Evolutionary conservation across 495 filamentous ascomycete species (phyloP), one percentile per base, ranked within the genome.

Genomic region (Neurospora sublineolata): DNA sequence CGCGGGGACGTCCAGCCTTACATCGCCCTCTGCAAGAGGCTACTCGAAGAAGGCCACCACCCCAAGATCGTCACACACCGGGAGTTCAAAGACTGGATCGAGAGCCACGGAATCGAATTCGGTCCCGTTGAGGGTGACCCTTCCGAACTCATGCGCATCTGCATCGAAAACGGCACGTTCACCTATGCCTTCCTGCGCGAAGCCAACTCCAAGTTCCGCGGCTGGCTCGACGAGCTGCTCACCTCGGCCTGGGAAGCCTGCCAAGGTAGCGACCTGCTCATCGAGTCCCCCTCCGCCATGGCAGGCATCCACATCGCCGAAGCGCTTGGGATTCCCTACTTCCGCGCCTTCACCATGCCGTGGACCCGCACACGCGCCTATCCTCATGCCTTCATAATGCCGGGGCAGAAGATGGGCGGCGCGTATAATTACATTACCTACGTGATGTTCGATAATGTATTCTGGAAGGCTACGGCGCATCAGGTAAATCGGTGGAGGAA

Each of bases 241-340:
- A 86, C 84, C 11, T 93, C 93, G n/a, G 89, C 93, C 0, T 98
- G 93, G 91, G 79, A 76, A 68, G 91, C 93, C 20, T 98, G 94
- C 75, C 89, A 97, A 80, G 90, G 89, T 67, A 92, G 91, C 68
- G 94, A 99, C 78, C 83, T 99, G 41, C 84, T 99, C 18, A 96
- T 99, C 68, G 95, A 99, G 75, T 94, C 92, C 58, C 95, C 95
- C n/a, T 94, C 91, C 74, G 94, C 96, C 58, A 99, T 99, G 95
- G 94, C 90, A 11, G 95, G 95, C 37, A 97, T 99, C 58, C 95
- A 99, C 79, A 97, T 99, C 73, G 95, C 95, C n/a, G 96, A 99
- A 82, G 94, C 94, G 8, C 86, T 99, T 6, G 85, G 87, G 39
- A 96, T 99, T 68, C 95, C 95, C 7, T 99, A 99, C 77, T 98